phyloP scores from a whole-genome alignment of 2,329 filamentous ascomycete species.

The Dendryphion nanum region DNA sequence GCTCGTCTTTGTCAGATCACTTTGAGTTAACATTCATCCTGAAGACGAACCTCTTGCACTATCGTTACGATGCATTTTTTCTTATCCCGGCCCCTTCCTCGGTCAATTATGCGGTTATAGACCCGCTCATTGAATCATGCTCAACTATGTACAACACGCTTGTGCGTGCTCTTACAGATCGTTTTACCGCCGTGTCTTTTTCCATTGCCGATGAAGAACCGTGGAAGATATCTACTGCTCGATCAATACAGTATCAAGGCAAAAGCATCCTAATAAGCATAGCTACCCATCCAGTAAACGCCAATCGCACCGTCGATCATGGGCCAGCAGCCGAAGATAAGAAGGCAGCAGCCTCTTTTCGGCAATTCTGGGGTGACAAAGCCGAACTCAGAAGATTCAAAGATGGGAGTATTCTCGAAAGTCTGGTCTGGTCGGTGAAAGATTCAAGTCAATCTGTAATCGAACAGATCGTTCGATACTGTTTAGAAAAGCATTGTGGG shows the following conservation, averaged over 20 bases:
- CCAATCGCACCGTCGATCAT: conserved; percentile 76
- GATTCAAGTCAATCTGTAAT: conserved; percentile 64
- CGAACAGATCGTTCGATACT: conserved; percentile 74
- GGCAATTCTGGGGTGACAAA: conserved; percentile 92
- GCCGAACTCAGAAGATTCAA: conserved; percentile 92
- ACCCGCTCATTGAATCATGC: conserved; percentile 41
- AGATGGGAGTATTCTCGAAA: conserved; percentile 91
- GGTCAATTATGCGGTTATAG: conserved; percentile 7
- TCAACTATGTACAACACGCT: conserved; percentile 64
- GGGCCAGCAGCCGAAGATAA: conserved; percentile 85
- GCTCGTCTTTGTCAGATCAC: conserved; percentile 70
- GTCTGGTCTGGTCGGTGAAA: conserved; percentile 74
- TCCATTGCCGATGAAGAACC: conserved; percentile 20
- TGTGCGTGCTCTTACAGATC: conserved; percentile 70
- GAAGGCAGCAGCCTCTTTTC: conserved; percentile 76
- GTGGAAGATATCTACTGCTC: conserved; percentile 38
- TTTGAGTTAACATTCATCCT: conserved; percentile 83
- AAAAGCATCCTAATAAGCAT: conserved; percentile 62
- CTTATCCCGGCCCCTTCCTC: conserved; percentile 28
- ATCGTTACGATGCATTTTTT: conserved; percentile 56
- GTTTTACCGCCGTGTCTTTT: conserved; percentile 63
- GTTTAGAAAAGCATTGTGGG: conserved; percentile 68
- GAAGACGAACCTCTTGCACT: conserved; percentile 51
- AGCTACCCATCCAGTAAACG: conserved; percentile 69
- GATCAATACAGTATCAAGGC: conserved; percentile 19